Conservation (phyloP, 1,284 basidiomycete species). For the Melampsora abietis-canadensis region DNA sequence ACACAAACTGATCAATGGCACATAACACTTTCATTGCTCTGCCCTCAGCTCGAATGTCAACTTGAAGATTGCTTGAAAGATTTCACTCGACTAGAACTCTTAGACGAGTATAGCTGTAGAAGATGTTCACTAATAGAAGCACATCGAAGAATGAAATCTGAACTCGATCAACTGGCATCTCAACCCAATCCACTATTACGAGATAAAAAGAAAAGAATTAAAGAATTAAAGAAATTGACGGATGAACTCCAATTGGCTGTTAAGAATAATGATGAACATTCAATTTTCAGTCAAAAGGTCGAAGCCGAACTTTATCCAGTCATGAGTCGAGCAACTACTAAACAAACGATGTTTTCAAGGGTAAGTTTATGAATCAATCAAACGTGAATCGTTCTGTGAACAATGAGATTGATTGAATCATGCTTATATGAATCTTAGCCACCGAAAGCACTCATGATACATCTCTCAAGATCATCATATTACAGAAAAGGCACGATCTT, state of each 20-base stretch:
- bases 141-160: constrained; percentile 53
- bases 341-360: constrained; percentile 79
- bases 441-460: constrained; percentile 73
- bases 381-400: background rate
- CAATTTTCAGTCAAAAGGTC: background rate
- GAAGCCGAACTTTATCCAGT: constrained; percentile 60
- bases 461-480: constrained; percentile 80
- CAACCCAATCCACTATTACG: background rate
- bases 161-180: background rate
- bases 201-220: background rate
- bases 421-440: constrained; percentile 58
- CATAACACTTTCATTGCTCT: background rate
- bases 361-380: constrained; percentile 57
- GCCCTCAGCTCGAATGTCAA: background rate
- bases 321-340: constrained; percentile 70
- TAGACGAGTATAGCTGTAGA: constrained; percentile 76
- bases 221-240: background rate
- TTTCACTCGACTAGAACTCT: constrained; percentile 72
- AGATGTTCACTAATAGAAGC: constrained; percentile 75
- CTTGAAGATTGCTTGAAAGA: constrained; percentile 72
- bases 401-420: too few relatives aligned
- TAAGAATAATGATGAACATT: background rate
- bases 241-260: background rate
- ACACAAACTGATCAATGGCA: too few relatives aligned
- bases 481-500: constrained; percentile 67